Base-by-base conservation (phyloP, 306 rosid species). In the Purshia tridentata region DNA sequence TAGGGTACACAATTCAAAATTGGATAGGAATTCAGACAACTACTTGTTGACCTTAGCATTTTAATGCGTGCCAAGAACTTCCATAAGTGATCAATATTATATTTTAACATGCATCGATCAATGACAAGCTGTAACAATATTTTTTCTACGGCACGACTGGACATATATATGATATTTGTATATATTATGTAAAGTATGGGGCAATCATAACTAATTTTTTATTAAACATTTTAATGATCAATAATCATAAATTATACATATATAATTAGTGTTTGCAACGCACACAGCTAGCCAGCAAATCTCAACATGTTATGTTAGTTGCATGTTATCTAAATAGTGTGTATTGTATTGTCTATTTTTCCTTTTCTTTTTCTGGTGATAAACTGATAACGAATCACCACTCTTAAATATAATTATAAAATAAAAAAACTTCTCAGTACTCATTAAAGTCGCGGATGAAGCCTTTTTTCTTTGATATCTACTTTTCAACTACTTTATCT, bases 21-120 rank as follows among this genome's bases (percentile, higher is more conserved):
- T 14, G 4, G 14, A 62, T 5, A 7, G 8, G 7, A 59, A 59
- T 16, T 59, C 29, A 59, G 7, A 35, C 29, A 59, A 35, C 65
- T 59, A 59, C 18, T 58, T 59, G 44, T 59, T 58, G 63, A 58
- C 37, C 65, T 59, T 59, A 59, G 42, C 18, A 35, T 59, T 59
- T 22, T 10, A 37, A 14, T 59, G 65, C 42, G 35, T 13, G 19
- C 14, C 67, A 46, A 40, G 67, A 62, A 61, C 42, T 61, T 39
- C 67, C 67, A 39, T 22, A 61, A 40, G 67, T 13, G 35, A 29
- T 29, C 35, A 29, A 3, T 29, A 29, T 29, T 29, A 29, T 29
- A 29, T 29, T 1, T 1, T 29, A 1, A 29, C 1, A 29, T 1
- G 50, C 67, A 41, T 63, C 35, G 49, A n/a, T 49, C 50, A 63